Conservation (phyloP, 2,329 filamentous ascomycete species). For the Aspergillus uvarum region DNA sequence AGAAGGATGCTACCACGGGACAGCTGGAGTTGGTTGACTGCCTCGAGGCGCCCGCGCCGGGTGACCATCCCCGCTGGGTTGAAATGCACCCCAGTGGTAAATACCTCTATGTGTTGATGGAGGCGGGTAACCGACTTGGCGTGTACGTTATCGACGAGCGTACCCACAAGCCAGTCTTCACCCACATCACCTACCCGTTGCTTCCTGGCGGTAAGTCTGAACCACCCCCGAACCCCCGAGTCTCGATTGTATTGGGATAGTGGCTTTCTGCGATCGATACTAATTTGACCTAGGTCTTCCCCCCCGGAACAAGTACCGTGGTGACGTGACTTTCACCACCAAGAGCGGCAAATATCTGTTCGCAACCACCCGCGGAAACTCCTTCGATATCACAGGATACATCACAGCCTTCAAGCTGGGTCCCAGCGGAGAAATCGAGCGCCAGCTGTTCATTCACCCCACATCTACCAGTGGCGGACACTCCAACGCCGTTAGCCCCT, state of each 20-base stretch:
- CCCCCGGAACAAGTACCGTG: slow-evolving; percentile 66
- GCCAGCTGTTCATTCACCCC: slow-evolving; percentile 76
- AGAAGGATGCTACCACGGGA: slow-evolving; percentile 63
- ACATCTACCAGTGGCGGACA: slow-evolving; percentile 86
- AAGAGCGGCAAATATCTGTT: slow-evolving; percentile 73
- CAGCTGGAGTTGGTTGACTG: slow-evolving; percentile 68
- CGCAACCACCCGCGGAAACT: slow-evolving; percentile 78
- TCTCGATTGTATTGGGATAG: no score
- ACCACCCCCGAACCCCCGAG: no score
- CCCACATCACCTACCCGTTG: slow-evolving; percentile 71
- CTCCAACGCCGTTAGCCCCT: slow-evolving; percentile 82
- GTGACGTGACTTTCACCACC: slow-evolving; percentile 76
- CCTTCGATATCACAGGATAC: slow-evolving; percentile 74
- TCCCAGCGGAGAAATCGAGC: slow-evolving; percentile 68
- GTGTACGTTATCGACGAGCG: slow-evolving; percentile 76
- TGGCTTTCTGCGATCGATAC: background rate
- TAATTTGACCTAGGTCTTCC: slow-evolving; percentile 30
- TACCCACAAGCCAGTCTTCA: slow-evolving; percentile 75
- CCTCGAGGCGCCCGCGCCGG: slow-evolving; percentile 66
- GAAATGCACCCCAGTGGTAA: slow-evolving; percentile 75
- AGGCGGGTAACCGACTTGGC: slow-evolving; percentile 79
- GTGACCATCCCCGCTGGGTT: slow-evolving; percentile 85
- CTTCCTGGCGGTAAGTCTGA: slow-evolving; percentile 67
- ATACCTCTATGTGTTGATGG: slow-evolving; percentile 84
- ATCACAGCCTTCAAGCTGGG: slow-evolving; percentile 75